A percentile compares a stretch with the other conserved stretches of the same genome.
phyloP scores from a whole-genome alignment of 1,139 yeast genomes.

The Diutina neorugosa region DNA sequence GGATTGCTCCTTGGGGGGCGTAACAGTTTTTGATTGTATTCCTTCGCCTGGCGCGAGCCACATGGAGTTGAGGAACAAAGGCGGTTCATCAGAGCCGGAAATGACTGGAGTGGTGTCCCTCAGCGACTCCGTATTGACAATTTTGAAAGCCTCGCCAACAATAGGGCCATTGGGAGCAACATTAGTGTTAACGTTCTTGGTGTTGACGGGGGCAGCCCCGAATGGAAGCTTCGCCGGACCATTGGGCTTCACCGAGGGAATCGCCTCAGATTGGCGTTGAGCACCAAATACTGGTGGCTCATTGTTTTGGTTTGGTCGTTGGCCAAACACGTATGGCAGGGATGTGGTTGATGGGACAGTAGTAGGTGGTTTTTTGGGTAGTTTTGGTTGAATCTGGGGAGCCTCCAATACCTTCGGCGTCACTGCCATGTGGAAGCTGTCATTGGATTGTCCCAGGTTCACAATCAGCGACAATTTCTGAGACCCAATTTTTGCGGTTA shows the following conservation, averaged over 20 bases:
- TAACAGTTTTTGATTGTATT: background rate
- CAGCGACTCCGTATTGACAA: background rate
- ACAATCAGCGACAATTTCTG: conserved; percentile 20
- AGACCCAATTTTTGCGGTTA: conserved; percentile 36
- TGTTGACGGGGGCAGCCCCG: background rate
- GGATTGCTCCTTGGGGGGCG: background rate
- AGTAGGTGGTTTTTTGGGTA: background rate
- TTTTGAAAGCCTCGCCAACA: no score
- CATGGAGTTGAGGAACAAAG: background rate
- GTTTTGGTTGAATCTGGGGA: background rate
- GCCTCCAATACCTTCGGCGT: background rate
- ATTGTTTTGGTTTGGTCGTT: background rate
- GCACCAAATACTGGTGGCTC: background rate
- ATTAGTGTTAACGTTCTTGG: no score
- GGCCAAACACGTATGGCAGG: background rate
- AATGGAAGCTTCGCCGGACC: background rate
- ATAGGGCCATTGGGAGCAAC: no score
- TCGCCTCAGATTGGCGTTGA: background rate
- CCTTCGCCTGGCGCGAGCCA: background rate
- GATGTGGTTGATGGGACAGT: background rate
- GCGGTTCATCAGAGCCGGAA: background rate
- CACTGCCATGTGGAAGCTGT: conserved; percentile 12
- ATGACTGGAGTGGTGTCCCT: background rate
- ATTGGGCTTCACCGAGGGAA: background rate
- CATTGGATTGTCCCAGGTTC: conserved; percentile 26